A percentile compares a stretch with the other conserved stretches of the same genome.
Evolutionary conservation across 208 protist species (phyloP).

Genomic region (Acanthamoeba castellanii): DNA sequence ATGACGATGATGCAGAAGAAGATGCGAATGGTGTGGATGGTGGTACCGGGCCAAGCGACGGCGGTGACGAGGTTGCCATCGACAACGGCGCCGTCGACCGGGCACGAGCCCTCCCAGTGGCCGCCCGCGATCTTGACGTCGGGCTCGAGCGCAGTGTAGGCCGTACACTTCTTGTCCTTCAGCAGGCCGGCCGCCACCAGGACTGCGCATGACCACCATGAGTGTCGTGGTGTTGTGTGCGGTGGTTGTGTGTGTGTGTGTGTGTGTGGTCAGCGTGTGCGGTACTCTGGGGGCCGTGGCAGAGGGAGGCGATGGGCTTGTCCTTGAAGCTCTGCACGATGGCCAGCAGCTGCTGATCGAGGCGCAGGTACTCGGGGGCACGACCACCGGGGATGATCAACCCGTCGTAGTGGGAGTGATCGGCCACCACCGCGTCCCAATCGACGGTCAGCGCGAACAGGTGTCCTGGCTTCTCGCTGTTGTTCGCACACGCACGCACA

Average conservation of each 20-base stretch:
- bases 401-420: constrained; percentile 72
- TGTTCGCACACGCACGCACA: background rate
- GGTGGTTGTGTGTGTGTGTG: background rate
- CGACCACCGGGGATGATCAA: constrained; percentile 84
- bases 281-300: constrained; percentile 79
- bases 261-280: background rate
- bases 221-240: background rate
- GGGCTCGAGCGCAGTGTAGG: constrained; percentile 82
- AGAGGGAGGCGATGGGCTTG: constrained; percentile 84
- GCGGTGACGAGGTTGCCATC: constrained; percentile 81
- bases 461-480: constrained; percentile 76
- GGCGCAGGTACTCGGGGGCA: constrained; percentile 78
- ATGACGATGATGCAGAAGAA: background rate
- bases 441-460: constrained; percentile 79
- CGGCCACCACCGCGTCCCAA: constrained; percentile 66
- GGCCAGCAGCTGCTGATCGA: constrained; percentile 78
- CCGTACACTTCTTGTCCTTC: constrained; percentile 74
- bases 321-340: constrained; percentile 80
- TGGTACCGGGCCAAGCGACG: constrained; percentile 67
- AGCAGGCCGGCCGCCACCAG: constrained; percentile 81
- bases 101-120: constrained; percentile 24
- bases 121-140: constrained; percentile 75
- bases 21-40: background rate
- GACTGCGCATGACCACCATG: background rate
- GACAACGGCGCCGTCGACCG: constrained; percentile 78